phyloP scores from a whole-genome alignment of 257 asterid species.

The Plantago major region DNA sequence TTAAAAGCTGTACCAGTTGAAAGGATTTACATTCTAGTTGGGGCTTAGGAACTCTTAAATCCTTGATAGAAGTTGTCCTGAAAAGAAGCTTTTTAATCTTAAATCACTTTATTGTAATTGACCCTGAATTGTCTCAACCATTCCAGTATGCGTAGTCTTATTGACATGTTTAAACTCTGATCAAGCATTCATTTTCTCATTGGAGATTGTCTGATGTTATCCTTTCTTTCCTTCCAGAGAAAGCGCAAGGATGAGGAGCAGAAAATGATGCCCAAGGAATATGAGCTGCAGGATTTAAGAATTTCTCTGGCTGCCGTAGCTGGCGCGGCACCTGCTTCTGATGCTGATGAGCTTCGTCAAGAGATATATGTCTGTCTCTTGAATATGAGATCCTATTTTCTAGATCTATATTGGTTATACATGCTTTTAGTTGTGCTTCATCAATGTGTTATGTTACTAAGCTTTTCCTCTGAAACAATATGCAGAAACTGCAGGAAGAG shows the following conservation, averaged over 20 bases:
- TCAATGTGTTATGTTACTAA: not conserved
- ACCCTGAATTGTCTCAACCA: not conserved
- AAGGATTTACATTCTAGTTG: too few species aligned
- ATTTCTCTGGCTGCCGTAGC: conserved; percentile 46
- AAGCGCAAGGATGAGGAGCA: conserved; percentile 43
- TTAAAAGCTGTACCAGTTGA: too few species aligned
- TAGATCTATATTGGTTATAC: not conserved
- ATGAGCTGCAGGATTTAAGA: conserved; percentile 51
- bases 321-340: conserved; percentile 43
- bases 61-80: too few species aligned
- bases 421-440: too few species aligned
- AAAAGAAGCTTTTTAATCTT: too few species aligned
- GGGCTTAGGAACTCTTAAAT: too few species aligned
- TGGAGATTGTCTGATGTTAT: not conserved
- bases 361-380: conserved; percentile 63
- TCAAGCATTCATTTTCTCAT: not conserved
- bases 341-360: conserved; percentile 58
- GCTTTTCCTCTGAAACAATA: conserved; percentile 7
- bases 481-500: conserved; percentile 55
- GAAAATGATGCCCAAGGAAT: conserved; percentile 41
- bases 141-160: not conserved
- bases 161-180: not conserved
- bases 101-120: too few species aligned
- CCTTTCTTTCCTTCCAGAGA: conserved; percentile 34
- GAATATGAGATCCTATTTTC: not conserved